Conservation (phyloP, 768 basidiomycete species). For the Coprinopsis marcescibilis region DNA sequence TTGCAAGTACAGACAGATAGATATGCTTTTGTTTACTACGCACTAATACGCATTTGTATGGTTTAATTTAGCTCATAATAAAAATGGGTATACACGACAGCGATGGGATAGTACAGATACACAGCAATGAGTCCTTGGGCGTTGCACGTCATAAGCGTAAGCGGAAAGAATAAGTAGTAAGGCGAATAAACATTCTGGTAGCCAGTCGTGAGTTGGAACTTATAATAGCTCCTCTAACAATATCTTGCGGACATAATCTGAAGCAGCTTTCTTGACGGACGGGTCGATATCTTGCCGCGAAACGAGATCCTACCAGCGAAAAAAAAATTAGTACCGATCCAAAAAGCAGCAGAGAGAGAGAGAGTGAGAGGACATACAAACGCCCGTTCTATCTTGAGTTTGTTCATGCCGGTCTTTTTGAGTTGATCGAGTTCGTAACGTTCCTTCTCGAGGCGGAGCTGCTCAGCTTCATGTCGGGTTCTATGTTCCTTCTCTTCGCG, state of each 20-base stretch:
- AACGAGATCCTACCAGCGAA: conserved; percentile 42
- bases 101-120: too few relatives aligned
- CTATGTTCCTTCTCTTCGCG: conserved; percentile 58
- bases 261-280: conserved; percentile 59
- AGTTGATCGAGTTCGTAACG: conserved; percentile 48
- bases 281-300: conserved; percentile 52
- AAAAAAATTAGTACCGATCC: conserved; percentile 1
- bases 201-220: not conserved
- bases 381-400: conserved; percentile 61
- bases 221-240: conserved; percentile 37
- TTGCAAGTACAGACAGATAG: too few relatives aligned
- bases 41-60: too few relatives aligned
- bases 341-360: conserved; percentile 1
- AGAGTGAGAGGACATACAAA: conserved; percentile 33
- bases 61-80: too few relatives aligned
- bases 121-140: too few relatives aligned
- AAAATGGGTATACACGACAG: too few relatives aligned
- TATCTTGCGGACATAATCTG: conserved; percentile 67
- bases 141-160: too few relatives aligned
- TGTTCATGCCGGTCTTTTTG: conserved; percentile 44
- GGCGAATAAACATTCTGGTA: not conserved
- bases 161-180: not conserved
- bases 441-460: conserved; percentile 50
- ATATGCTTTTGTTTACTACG: too few relatives aligned
- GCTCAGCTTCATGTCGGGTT: conserved; percentile 47